phyloP scores from a whole-genome alignment of 805 yeast genomes.

The Henningerozyma blattae region DNA sequence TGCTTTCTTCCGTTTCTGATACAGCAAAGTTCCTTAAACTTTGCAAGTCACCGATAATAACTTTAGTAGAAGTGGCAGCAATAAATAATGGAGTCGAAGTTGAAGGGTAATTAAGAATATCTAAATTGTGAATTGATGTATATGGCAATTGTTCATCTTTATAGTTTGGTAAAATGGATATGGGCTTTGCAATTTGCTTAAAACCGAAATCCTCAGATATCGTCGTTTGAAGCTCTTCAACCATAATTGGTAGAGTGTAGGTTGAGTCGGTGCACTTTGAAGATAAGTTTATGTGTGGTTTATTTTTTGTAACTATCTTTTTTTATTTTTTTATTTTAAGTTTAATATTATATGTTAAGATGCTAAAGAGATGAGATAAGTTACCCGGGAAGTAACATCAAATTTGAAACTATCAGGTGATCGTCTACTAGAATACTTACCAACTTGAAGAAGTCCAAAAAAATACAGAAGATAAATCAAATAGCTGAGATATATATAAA shows the following conservation, averaged over 20 bases:
- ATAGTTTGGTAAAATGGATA: constrained; percentile 25
- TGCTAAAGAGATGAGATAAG: too few species aligned
- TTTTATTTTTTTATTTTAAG: too few species aligned
- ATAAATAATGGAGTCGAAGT: constrained; percentile 24
- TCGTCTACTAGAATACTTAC: too few species aligned
- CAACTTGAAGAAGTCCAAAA: too few species aligned
- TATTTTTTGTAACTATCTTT: too few species aligned
- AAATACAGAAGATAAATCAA: too few species aligned
- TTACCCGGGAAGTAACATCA: too few species aligned
- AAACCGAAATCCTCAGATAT: constrained; percentile 35
- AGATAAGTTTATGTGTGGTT: too few species aligned
- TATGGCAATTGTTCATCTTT: constrained; percentile 25
- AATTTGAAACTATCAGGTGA: too few species aligned
- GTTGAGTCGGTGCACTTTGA: too few species aligned
- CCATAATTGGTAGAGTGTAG: constrained; percentile 11
- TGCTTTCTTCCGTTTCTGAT: not conserved
- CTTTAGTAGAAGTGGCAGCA: constrained; percentile 26
- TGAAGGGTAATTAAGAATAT: constrained; percentile 21
- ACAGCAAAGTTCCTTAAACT: constrained; percentile 21
- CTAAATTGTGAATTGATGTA: constrained; percentile 26
- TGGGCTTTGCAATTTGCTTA: constrained; percentile 25
- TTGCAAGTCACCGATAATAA: constrained; percentile 27
- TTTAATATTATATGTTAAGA: too few species aligned
- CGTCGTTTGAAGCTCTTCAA: constrained; percentile 14
- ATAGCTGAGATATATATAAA: too few species aligned